Percentiles rank a stretch among this genome's conserved stretches.
phyloP scores from a whole-genome alignment of 805 yeast species.

The Metschnikowia henanensis region DNA sequence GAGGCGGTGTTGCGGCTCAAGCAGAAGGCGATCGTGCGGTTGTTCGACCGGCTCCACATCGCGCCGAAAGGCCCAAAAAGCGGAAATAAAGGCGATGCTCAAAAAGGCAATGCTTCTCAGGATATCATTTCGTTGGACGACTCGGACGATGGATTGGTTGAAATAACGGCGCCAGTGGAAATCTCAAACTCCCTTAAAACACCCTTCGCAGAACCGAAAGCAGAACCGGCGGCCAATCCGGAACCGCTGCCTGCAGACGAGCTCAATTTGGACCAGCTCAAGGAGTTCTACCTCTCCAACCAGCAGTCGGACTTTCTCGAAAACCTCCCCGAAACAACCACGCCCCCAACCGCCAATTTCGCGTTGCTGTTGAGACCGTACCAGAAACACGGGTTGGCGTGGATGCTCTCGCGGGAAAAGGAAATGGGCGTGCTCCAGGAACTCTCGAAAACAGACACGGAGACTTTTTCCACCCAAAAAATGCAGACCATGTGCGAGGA shows the following conservation, averaged over 20 bases:
- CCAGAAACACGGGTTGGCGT: slow-evolving; percentile 81
- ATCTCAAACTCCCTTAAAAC: too few species aligned
- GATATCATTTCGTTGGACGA: slow-evolving; percentile 5
- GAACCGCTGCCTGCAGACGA: slow-evolving; percentile 34
- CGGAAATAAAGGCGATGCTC: background rate
- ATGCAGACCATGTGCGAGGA: slow-evolving; percentile 28
- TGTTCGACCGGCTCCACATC: slow-evolving; percentile 54
- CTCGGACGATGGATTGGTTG: slow-evolving; percentile 1
- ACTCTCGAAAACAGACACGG: slow-evolving; percentile 24
- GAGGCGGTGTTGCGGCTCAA: slow-evolving; percentile 53
- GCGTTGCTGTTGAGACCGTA: slow-evolving; percentile 64
- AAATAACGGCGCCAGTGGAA: too few species aligned
- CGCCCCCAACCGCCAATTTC: slow-evolving; percentile 48
- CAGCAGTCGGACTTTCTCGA: slow-evolving; percentile 59
- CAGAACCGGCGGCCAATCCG: too few species aligned
- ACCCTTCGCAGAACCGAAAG: too few species aligned
- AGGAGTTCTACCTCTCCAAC: slow-evolving; percentile 70
- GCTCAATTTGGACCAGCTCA: slow-evolving; percentile 69
- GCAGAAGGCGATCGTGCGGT: slow-evolving; percentile 52
- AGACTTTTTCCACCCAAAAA: slow-evolving; percentile 29
- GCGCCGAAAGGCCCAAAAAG: too few species aligned
- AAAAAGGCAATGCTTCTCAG: slow-evolving; percentile 1
- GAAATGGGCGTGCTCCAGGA: slow-evolving; percentile 49
- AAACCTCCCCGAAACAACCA: slow-evolving; percentile 63
- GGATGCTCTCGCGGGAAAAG: slow-evolving; percentile 85